A percentile compares a stretch with the other conserved stretches of the same genome.
Evolutionary conservation across 1,284 basidiomycete genomes (phyloP).

Genomic region (Naganishia liquefaciens): DNA sequence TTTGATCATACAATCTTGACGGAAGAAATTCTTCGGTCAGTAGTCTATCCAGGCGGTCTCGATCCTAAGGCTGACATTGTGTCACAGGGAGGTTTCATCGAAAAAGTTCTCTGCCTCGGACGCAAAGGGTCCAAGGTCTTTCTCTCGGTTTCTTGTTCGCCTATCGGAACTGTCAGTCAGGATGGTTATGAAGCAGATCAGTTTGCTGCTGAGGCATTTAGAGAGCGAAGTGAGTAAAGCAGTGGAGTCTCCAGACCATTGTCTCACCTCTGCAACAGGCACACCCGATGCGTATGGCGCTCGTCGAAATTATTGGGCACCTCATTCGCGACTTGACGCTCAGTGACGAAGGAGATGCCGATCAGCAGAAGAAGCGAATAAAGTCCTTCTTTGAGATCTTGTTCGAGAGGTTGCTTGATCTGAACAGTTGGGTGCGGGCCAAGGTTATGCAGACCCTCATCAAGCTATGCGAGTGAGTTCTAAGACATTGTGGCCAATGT

Average conservation of each 20-base stretch:
- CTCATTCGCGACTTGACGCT: conserved; percentile 75
- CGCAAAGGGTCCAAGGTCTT: conserved; percentile 81
- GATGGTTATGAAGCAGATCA: conserved; percentile 86
- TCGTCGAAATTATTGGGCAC: conserved; percentile 80
- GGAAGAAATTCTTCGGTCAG: conserved; percentile 75
- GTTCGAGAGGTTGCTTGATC: conserved; percentile 81
- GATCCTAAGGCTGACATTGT: not conserved
- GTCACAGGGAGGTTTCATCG: conserved; percentile 68
- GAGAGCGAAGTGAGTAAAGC: conserved; percentile 76
- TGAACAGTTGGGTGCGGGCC: conserved; percentile 85
- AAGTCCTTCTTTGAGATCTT: conserved; percentile 79
- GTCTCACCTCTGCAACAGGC: conserved; percentile 59
- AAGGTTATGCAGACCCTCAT: conserved; percentile 79
- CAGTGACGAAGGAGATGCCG: conserved; percentile 61
- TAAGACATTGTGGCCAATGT: too few species aligned
- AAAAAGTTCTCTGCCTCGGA: conserved; percentile 74
- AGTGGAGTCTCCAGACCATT: not conserved
- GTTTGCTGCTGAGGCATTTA: conserved; percentile 76
- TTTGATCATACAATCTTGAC: conserved; percentile 87
- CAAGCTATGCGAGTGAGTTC: conserved; percentile 64
- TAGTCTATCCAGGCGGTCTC: conserved; percentile 33
- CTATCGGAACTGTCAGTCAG: conserved; percentile 81
- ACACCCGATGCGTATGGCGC: conserved; percentile 91
- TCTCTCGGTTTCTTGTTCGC: conserved; percentile 79
- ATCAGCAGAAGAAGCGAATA: conserved; percentile 76